Evolutionary conservation across 495 filamentous ascomycete genomes (phyloP), one percentile per base, ranked within the genome.

Genomic region (Penicillium cataractarum): DNA sequence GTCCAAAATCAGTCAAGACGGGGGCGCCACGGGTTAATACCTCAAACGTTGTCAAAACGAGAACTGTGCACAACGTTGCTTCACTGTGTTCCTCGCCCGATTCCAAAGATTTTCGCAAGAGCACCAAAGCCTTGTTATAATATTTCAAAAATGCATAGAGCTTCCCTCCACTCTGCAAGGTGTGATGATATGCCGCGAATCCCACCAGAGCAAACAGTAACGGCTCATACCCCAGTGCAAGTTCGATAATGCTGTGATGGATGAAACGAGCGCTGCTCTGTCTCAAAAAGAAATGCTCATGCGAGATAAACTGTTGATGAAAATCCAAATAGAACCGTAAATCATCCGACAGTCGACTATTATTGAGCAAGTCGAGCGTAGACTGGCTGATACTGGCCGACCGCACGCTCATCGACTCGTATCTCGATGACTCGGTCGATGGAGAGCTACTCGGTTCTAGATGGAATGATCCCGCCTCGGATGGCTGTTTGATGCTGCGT

Each of bases 41-140:
- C 87, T 99, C 95, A 62, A 97, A 92, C 8, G 89, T 93, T 48
- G 93, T 93, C 42, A 98, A 86, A 64, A 97, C 92, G 42, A 99
- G 79, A 37, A 99, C 94, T 6, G 93, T 96, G 56, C 97, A 76
- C 35, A 99, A 73, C 12, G 88, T 97, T n/a, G 89, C 85, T 35
- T 89, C 80, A 40, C 68, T 89, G 66, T 91, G 89, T 61, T 82
- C 84, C 63, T 91, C 88, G 48, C 85, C 85, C 26, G 82, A 88
- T 40, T 83, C 83, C 44, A 98, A 73, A 12, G 87, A 93, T 52
- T 82, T 82, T 12, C 94, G 82, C 31, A 99, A 82, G 15, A 92
- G 72, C 22, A 82, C 86, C 31, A 99, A 87, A 5, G 94, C 92
- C 71, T 86, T 88, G 73, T 96, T 92, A 77, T 98, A 97, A 72